These are phyloP conservation scores for Tetracladium maxilliforme DNA, from an alignment of 2,329 filamentous ascomycete genomes.

Conservation along the genomic window DNA sequence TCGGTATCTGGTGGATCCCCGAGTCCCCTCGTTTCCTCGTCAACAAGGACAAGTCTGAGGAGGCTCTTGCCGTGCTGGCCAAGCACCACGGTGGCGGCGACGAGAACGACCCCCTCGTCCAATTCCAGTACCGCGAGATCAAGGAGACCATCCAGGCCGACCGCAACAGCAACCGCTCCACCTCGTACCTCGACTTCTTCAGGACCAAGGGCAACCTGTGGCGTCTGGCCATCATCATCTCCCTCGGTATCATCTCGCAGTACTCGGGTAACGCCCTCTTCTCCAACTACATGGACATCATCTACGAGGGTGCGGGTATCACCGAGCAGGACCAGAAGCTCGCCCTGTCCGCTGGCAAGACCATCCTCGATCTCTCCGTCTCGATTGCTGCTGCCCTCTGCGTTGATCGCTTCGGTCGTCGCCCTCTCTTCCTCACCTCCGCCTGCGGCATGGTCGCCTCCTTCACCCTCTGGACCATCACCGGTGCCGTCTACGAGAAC, in stretches of 20 bases:
- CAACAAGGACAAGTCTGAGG: slow-evolving; percentile 45
- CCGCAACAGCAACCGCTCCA: slow-evolving; percentile 42
- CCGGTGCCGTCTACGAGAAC: slow-evolving; percentile 27
- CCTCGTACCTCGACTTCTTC: slow-evolving; percentile 45
- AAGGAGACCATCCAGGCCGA: slow-evolving; percentile 12
- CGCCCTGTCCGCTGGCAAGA: slow-evolving; percentile 21
- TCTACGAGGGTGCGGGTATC: slow-evolving; percentile 48
- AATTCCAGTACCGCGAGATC: slow-evolving; percentile 32
- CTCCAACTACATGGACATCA: slow-evolving; percentile 49
- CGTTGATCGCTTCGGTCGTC: slow-evolving; percentile 37
- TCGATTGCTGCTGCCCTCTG: slow-evolving; percentile 39
- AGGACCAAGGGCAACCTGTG: slow-evolving; percentile 49
- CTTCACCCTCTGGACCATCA: slow-evolving; percentile 34
- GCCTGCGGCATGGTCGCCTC: slow-evolving; percentile 20
- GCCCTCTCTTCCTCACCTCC: slow-evolving; percentile 34
- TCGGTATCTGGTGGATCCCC: slow-evolving; percentile 53
- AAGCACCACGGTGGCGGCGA: slow-evolving; percentile 44
- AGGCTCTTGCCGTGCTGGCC: not conserved
- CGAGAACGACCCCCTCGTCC: slow-evolving; percentile 40
- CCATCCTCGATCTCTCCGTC: slow-evolving; percentile 15
- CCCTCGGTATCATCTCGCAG: slow-evolving; percentile 51
- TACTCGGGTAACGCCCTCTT: slow-evolving; percentile 55
- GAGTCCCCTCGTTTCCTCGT: slow-evolving; percentile 47
- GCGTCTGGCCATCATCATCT: slow-evolving; percentile 45
- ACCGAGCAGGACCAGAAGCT: slow-evolving; percentile 39